A percentile compares a stretch with the other conserved stretches of the same genome.
phyloP scores from a whole-genome alignment of 108 stramenopile species.

The Bacterosira constricta region DNA sequence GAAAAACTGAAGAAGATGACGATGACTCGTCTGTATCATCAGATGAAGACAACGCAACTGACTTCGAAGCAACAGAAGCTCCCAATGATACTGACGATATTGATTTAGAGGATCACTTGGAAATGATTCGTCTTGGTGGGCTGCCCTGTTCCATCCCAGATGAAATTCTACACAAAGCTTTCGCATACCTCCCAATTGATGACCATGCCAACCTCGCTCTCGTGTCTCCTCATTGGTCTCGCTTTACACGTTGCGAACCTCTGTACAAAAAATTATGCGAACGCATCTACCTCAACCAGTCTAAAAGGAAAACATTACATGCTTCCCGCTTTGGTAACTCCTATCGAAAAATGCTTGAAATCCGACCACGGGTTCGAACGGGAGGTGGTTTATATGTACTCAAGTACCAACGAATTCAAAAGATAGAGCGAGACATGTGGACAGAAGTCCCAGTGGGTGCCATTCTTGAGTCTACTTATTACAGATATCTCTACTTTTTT shows the following conservation, averaged over 20 bases:
- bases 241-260: slow-evolving; percentile 72
- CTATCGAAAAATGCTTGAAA: slow-evolving; percentile 76
- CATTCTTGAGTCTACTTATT: slow-evolving; percentile 76
- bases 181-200: slow-evolving; percentile 72
- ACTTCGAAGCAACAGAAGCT: neutral
- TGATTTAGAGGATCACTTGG: slow-evolving; percentile 46
- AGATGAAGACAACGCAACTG: slow-evolving; percentile 14
- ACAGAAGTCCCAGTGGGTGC: slow-evolving; percentile 84
- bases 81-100: neutral
- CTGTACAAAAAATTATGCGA: slow-evolving; percentile 74
- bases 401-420: slow-evolving; percentile 54
- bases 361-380: slow-evolving; percentile 73
- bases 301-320: slow-evolving; percentile 65
- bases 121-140: slow-evolving; percentile 62
- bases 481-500: slow-evolving; percentile 79
- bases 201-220: slow-evolving; percentile 63
- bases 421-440: slow-evolving; percentile 88
- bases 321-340: slow-evolving; percentile 66
- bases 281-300: slow-evolving; percentile 76
- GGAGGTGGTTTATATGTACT: slow-evolving; percentile 80
- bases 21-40: slow-evolving; percentile 50
- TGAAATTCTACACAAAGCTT: slow-evolving; percentile 73
- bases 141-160: slow-evolving; percentile 65
- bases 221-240: slow-evolving; percentile 80
- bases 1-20: neutral